These are phyloP conservation scores for Calonectria naviculata DNA, from an alignment of 2,329 filamentous ascomycete species.

Conservation along the genomic window DNA sequence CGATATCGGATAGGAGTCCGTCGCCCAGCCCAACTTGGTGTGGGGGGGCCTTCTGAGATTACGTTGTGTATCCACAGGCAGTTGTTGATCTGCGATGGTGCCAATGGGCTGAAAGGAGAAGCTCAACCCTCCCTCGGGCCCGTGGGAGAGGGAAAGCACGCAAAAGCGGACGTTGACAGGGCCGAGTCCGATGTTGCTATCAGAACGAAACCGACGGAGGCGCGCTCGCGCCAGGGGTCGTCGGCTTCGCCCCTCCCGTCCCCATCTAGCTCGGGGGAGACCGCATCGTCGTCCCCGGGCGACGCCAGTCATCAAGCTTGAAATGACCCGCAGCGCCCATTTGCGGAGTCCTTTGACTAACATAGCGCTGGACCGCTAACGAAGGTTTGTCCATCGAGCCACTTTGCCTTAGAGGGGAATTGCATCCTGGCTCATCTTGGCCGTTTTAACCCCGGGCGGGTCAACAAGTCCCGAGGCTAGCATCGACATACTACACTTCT, in stretches of 20 bases:
- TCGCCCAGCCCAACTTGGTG: background rate
- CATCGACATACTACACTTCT: background rate
- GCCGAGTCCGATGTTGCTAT: background rate
- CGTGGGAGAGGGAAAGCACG: background rate
- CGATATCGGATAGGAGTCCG: background rate
- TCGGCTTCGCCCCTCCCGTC: background rate
- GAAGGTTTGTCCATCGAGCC: constrained; percentile 1
- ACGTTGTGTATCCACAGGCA: background rate
- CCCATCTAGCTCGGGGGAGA: background rate
- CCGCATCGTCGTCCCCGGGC: background rate
- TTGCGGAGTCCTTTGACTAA: constrained; percentile 9
- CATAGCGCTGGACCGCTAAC: background rate
- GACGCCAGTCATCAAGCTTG: background rate
- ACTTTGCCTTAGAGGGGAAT: background rate
- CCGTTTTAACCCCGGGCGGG: background rate
- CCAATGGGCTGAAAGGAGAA: background rate
- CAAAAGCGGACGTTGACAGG: background rate
- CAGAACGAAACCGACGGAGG: background rate
- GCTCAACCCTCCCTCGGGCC: background rate
- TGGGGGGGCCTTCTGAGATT: background rate
- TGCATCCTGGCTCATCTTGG: background rate
- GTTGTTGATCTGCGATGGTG: background rate
- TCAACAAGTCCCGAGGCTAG: background rate
- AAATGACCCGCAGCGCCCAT: constrained; percentile 6
- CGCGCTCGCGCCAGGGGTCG: background rate